Conservation (phyloP, 768 basidiomycete species). For the Lentinula aciculospora region DNA sequence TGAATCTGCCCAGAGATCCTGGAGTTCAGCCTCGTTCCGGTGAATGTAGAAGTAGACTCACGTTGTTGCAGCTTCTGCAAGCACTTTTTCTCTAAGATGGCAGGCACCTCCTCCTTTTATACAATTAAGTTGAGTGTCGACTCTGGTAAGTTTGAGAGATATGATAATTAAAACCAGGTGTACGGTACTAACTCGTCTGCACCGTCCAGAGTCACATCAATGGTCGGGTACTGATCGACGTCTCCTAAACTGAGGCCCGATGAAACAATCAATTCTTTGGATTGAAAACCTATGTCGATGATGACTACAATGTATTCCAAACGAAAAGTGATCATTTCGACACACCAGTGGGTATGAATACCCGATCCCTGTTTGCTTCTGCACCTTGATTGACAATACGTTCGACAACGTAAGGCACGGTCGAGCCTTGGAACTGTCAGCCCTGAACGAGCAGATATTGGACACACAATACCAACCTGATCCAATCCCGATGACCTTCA, state of each 20-base stretch:
- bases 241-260: slow-evolving; percentile 78
- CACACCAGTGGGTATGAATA: slow-evolving; percentile 87
- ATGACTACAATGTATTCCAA: background rate
- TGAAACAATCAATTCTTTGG: slow-evolving; percentile 87
- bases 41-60: slow-evolving; percentile 19
- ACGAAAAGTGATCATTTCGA: background rate
- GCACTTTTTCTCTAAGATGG: slow-evolving; percentile 93
- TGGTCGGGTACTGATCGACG: slow-evolving; percentile 78
- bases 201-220: slow-evolving; percentile 97
- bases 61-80: slow-evolving; percentile 93
- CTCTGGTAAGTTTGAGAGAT: slow-evolving; percentile 37
- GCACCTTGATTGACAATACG: slow-evolving; percentile 81
- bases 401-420: slow-evolving; percentile 95
- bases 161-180: background rate
- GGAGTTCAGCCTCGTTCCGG: background rate
- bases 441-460: background rate
- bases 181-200: slow-evolving; percentile 78
- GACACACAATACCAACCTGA: slow-evolving; percentile 46
- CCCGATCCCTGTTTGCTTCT: slow-evolving; percentile 68
- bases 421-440: slow-evolving; percentile 55
- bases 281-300: slow-evolving; percentile 71
- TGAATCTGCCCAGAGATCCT: slow-evolving; percentile 45
- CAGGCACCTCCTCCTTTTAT: slow-evolving; percentile 98
- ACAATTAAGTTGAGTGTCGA: slow-evolving; percentile 80
- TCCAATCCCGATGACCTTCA: slow-evolving; percentile 80